These are phyloP conservation scores for Saccharomycopsis capsularis DNA, from an alignment of 805 yeast genomes.

Conservation along the genomic window DNA sequence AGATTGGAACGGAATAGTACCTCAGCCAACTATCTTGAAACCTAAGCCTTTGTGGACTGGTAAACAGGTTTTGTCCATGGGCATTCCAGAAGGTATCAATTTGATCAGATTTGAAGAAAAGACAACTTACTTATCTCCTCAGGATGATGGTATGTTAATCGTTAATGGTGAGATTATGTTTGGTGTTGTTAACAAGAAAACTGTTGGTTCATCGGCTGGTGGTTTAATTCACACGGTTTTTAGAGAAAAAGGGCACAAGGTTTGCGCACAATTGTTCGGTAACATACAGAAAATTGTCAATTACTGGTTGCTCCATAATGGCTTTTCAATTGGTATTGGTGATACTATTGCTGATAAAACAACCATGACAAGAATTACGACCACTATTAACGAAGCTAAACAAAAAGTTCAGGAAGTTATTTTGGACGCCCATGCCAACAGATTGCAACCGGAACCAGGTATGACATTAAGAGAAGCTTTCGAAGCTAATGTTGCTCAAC, in stretches of 20 bases:
- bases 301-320: constrained; percentile 93
- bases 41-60: constrained; percentile 98
- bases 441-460: constrained; percentile 94
- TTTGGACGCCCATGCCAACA: constrained; percentile 82
- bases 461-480: constrained; percentile 98
- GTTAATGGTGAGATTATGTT: constrained; percentile 94
- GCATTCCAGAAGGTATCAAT: constrained; percentile 94
- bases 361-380: constrained; percentile 90
- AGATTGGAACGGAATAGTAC: constrained; percentile 96
- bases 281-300: constrained; percentile 92
- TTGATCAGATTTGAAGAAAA: constrained; percentile 90
- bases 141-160: constrained; percentile 92
- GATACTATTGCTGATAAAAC: constrained; percentile 98
- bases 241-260: constrained; percentile 92
- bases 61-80: constrained; percentile 85
- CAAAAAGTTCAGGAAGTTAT: constrained; percentile 91
- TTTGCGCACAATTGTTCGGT: constrained; percentile 86
- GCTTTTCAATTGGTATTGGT: constrained; percentile 99
- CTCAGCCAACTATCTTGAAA: constrained; percentile 87
- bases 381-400: constrained; percentile 89
- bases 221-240: constrained; percentile 96
- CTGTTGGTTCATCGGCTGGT: constrained; percentile 98
- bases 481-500: constrained; percentile 94
- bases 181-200: constrained; percentile 97
- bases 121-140: constrained; percentile 73